These are phyloP conservation scores for Colletotrichum paranaense DNA, from an alignment of 2,329 filamentous ascomycete genomes.

Conservation along the genomic window DNA sequence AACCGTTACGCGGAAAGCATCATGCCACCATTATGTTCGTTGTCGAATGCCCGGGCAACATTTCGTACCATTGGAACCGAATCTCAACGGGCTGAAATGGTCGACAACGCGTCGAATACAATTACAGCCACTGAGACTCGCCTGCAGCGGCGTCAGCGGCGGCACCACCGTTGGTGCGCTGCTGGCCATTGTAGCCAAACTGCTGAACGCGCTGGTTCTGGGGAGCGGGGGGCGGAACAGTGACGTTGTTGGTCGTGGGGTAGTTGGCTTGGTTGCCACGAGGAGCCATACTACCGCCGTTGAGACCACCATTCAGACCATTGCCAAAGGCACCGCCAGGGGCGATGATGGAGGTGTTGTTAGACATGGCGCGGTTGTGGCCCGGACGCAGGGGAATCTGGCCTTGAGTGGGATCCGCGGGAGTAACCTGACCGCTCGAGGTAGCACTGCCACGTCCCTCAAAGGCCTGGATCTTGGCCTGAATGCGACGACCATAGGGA, in stretches of 20 bases:
- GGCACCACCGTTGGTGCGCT: constrained; percentile 22
- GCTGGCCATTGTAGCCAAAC: constrained; percentile 25
- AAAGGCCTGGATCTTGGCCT: constrained; percentile 81
- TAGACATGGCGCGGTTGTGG: constrained; percentile 56
- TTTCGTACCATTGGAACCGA: constrained; percentile 26
- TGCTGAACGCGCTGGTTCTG: constrained; percentile 28
- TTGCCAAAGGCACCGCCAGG: constrained; percentile 41
- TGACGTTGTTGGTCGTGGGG: constrained; percentile 45
- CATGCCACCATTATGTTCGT: constrained; percentile 35
- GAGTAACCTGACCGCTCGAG: constrained; percentile 62
- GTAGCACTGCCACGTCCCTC: constrained; percentile 59
- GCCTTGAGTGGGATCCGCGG: constrained; percentile 63
- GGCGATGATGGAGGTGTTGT: constrained; percentile 49
- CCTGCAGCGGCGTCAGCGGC: constrained; percentile 42
- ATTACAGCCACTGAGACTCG: constrained; percentile 54
- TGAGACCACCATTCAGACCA: constrained; percentile 42
- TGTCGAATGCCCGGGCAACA: constrained; percentile 33
- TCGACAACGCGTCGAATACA: constrained; percentile 29
- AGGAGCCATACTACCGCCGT: constrained; percentile 40
- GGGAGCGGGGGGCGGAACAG: constrained; percentile 42
- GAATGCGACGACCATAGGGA: constrained; percentile 93
- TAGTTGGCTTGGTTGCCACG: constrained; percentile 51
- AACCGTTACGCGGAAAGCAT: constrained; percentile 36
- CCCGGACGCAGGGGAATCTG: constrained; percentile 62
- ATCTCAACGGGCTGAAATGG: neutral